These are phyloP conservation scores for Sporothrix schenckii DNA, from an alignment of 2,329 filamentous ascomycete genomes.

Conservation along the genomic window DNA sequence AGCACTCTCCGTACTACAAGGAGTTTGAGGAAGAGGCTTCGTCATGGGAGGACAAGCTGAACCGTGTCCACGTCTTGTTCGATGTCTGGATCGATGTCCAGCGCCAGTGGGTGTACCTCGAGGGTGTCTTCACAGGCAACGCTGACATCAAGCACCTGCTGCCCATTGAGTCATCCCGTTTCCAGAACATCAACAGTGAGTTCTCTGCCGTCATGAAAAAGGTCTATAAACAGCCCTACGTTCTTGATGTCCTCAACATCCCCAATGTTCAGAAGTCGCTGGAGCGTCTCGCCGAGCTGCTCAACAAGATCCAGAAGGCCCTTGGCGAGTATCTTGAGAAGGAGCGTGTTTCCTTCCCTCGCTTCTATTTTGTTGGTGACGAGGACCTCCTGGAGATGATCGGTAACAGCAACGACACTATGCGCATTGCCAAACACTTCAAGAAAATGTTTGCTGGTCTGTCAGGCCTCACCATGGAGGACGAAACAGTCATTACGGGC, in stretches of 20 bases:
- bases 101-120: slow-evolving; percentile 98
- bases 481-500: slow-evolving; percentile 84
- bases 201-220: slow-evolving; percentile 99
- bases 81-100: slow-evolving; percentile 99
- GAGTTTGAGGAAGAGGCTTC: slow-evolving; percentile 98
- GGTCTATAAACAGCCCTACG: slow-evolving; percentile 92
- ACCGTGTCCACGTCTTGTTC: slow-evolving; percentile 94
- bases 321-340: slow-evolving; percentile 98
- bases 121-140: slow-evolving; percentile 98
- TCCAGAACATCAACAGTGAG: slow-evolving; percentile 99
- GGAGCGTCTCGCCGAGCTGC: slow-evolving; percentile 90
- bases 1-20: slow-evolving; percentile 98
- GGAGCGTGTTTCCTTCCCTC: slow-evolving; percentile 93
- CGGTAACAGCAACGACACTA: slow-evolving; percentile 96
- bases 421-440: slow-evolving; percentile 97
- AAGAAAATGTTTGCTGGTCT: slow-evolving; percentile 99
- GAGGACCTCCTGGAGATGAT: slow-evolving; percentile 99
- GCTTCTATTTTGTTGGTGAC: slow-evolving; percentile 99
- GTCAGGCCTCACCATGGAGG: slow-evolving; percentile 86
- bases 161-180: slow-evolving; percentile 92
- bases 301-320: slow-evolving; percentile 99
- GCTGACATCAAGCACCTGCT: slow-evolving; percentile 98
- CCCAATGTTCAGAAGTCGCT: slow-evolving; percentile 94
- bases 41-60: slow-evolving; percentile 96
- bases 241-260: slow-evolving; percentile 94